Percentiles rank a stretch among this genome's conserved stretches.
phyloP scores from a whole-genome alignment of 2,329 filamentous ascomycete genomes.

The Phoma herbarum region DNA sequence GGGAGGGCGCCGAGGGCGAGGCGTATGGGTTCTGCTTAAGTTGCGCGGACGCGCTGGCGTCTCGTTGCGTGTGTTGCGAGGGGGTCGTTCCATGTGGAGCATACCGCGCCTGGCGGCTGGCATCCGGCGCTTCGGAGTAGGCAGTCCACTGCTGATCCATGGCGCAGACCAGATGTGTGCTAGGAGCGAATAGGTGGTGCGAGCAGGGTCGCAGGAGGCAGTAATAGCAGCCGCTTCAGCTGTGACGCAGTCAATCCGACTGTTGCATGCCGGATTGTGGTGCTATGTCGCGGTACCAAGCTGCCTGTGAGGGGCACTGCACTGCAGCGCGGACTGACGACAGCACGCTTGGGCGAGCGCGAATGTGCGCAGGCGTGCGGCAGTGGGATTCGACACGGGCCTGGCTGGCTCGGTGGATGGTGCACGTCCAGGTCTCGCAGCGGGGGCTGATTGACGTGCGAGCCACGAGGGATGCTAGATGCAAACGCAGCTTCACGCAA shows the following conservation, averaged over 20 bases:
- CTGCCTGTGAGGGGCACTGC: slow-evolving; percentile 19
- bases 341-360: slow-evolving; percentile 12
- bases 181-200: slow-evolving; percentile 19
- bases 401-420: slow-evolving; percentile 20
- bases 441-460: slow-evolving; percentile 28
- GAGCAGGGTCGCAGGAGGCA: slow-evolving; percentile 33
- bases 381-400: slow-evolving; percentile 27
- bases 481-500: slow-evolving; percentile 24
- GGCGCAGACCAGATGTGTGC: slow-evolving; percentile 19
- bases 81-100: slow-evolving; percentile 48
- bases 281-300: slow-evolving; percentile 17
- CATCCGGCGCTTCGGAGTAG: slow-evolving; percentile 46
- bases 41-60: slow-evolving; percentile 43
- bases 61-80: slow-evolving; percentile 45
- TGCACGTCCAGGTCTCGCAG: slow-evolving; percentile 22
- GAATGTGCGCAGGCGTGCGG: slow-evolving; percentile 19
- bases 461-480: slow-evolving; percentile 23
- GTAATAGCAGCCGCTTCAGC: slow-evolving; percentile 42
- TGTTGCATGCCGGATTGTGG: slow-evolving; percentile 45
- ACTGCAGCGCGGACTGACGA: slow-evolving; percentile 22
- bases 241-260: slow-evolving; percentile 45
- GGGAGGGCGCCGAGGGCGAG: slow-evolving; percentile 25
- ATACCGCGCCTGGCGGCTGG: slow-evolving; percentile 50
- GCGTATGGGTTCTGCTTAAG: slow-evolving; percentile 49
- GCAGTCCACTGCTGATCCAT: slow-evolving; percentile 53